These are phyloP conservation scores for Tetragonia tetragonoides DNA, from an alignment of 148 eudicot genomes.

Conservation along the genomic window DNA sequence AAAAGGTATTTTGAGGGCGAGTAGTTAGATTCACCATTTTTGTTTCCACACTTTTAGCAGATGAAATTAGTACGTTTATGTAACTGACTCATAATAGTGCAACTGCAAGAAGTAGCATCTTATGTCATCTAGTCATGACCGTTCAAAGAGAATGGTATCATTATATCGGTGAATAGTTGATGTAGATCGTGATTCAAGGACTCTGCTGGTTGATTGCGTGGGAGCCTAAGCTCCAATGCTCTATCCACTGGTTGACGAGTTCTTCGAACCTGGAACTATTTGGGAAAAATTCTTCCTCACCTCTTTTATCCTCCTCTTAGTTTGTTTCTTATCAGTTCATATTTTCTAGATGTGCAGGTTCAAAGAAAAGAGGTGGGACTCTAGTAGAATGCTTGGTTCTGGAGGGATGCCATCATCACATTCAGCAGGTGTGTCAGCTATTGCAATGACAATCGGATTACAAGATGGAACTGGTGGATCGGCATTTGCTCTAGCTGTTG, in stretches of 20 bases:
- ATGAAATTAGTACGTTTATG: background rate
- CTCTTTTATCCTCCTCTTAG: background rate
- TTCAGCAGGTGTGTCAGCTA: conserved; percentile 87
- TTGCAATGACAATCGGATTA: conserved; percentile 68
- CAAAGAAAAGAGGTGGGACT: conserved; percentile 95
- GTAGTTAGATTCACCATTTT: background rate
- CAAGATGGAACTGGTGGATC: conserved; percentile 74
- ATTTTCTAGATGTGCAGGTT: conserved; percentile 54
- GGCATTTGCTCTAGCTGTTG: conserved; percentile 81
- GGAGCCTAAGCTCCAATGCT: background rate
- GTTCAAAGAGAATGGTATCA: background rate
- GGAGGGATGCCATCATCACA: conserved; percentile 99
- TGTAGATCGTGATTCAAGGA: background rate
- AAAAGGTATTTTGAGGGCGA: background rate
- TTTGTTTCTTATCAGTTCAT: background rate
- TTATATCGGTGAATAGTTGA: background rate
- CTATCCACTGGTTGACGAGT: conserved; percentile 8
- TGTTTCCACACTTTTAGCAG: background rate
- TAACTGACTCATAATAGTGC: background rate
- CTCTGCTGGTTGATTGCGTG: background rate
- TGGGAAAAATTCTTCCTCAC: background rate
- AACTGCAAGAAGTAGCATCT: background rate
- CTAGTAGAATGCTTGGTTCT: conserved; percentile 77
- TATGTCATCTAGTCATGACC: background rate
- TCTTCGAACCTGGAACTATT: background rate